Evolutionary conservation across 768 basidiomycete species (phyloP).

Genomic region (Hericium rajendrae): DNA sequence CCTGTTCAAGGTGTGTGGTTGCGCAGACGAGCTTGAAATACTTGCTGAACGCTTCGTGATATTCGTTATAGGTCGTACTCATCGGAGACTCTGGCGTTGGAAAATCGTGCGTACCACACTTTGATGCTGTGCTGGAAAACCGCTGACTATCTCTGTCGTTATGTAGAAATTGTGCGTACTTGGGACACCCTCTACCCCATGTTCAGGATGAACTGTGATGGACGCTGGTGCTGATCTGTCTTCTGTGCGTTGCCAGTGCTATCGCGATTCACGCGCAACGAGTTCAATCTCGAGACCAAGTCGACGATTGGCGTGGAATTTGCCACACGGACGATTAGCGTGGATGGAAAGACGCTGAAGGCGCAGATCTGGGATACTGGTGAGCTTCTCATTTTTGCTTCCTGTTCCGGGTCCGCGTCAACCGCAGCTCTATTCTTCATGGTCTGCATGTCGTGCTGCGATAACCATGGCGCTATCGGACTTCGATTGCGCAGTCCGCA

Average conservation of each 20-base stretch:
- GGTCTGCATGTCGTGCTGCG: no score
- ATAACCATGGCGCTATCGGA: no score
- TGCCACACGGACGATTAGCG: slow-evolving; percentile 87
- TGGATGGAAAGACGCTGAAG: slow-evolving; percentile 96
- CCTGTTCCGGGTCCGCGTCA: no score
- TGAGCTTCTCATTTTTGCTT: slow-evolving; percentile 27
- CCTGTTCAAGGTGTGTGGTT: slow-evolving; percentile 84
- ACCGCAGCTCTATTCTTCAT: no score
- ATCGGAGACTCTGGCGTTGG: slow-evolving; percentile 99
- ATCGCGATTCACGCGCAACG: slow-evolving; percentile 98
- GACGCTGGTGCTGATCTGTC: not conserved
- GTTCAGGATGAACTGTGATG: not conserved
- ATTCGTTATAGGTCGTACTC: slow-evolving; percentile 69
- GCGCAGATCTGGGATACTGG: slow-evolving; percentile 99
- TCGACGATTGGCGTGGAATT: slow-evolving; percentile 99
- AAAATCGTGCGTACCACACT: slow-evolving; percentile 76
- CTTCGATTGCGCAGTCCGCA: no score
- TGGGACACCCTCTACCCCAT: no score
- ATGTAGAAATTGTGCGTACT: slow-evolving; percentile 52
- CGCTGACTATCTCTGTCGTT: slow-evolving; percentile 1
- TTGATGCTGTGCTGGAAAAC: not conserved
- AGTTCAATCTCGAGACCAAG: slow-evolving; percentile 98
- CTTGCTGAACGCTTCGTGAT: not conserved
- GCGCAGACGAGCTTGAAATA: not conserved
- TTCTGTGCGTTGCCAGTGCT: slow-evolving; percentile 54